Conservation (phyloP, 768 basidiomycete species). For the Rubroboletus pulcherrimus region DNA sequence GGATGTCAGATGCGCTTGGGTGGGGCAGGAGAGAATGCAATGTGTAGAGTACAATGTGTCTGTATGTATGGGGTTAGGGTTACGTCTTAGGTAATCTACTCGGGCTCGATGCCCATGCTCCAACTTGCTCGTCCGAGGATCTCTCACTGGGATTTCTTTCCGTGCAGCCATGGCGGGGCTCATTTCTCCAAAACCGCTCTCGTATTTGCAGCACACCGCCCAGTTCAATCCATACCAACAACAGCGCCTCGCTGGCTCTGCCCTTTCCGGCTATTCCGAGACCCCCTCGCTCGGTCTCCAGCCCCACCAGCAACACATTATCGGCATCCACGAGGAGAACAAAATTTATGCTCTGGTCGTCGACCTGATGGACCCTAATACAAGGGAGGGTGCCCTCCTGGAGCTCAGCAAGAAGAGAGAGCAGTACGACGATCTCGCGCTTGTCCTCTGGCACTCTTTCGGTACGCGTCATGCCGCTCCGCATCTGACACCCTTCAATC, state of each 20-base stretch:
- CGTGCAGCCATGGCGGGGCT: slow-evolving; percentile 52
- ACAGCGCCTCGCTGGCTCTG: slow-evolving; percentile 31
- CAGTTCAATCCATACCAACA: slow-evolving; percentile 62
- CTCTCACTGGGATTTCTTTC: slow-evolving; percentile 11
- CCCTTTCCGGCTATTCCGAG: slow-evolving; percentile 49
- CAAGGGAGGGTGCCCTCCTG: slow-evolving; percentile 86
- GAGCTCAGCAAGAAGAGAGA: slow-evolving; percentile 99
- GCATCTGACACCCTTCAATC: neutral
- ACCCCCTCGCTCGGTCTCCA: slow-evolving; percentile 56
- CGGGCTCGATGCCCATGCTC: neutral
- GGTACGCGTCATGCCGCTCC: slow-evolving; percentile 45
- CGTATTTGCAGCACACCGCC: slow-evolving; percentile 59
- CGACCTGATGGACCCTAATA: slow-evolving; percentile 75
- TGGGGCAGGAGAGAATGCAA: slow-evolving; percentile 27
- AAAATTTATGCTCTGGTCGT: slow-evolving; percentile 92
- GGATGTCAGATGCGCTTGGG: slow-evolving; percentile 30
- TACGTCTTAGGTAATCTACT: slow-evolving; percentile 24
- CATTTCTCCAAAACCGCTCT: slow-evolving; percentile 58
- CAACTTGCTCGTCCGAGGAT: slow-evolving; percentile 1
- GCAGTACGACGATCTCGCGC: slow-evolving; percentile 96
- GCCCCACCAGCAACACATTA: slow-evolving; percentile 52
- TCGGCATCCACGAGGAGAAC: slow-evolving; percentile 56
- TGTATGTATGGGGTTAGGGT: slow-evolving; percentile 25
- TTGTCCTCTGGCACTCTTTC: slow-evolving; percentile 98
- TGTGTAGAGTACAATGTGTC: neutral